Evolutionary conservation across 352 stramenopile species (phyloP).

Genomic region (Phytophthora sp.): DNA sequence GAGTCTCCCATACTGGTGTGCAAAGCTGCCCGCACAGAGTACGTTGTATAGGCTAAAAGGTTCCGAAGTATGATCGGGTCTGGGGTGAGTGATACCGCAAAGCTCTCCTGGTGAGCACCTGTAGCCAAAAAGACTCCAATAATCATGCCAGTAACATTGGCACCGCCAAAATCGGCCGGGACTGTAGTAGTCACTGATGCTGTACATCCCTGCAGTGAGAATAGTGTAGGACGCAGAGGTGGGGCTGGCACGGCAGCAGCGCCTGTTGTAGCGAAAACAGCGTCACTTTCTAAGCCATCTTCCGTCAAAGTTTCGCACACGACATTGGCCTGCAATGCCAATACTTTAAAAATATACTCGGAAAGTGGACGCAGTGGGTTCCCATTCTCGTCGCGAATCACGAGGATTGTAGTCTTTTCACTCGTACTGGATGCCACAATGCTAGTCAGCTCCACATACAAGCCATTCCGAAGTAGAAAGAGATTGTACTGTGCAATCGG

Average conservation of each 20-base stretch:
- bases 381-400: constrained; percentile 29
- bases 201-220: constrained; percentile 26
- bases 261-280: constrained; percentile 31
- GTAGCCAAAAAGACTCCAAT: constrained; percentile 20
- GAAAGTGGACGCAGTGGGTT: constrained; percentile 28
- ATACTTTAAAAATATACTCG: constrained; percentile 48
- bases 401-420: constrained; percentile 12
- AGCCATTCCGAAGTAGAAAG: constrained; percentile 23
- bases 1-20: constrained; percentile 24
- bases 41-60: constrained; percentile 37
- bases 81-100: constrained; percentile 6
- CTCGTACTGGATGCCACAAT: constrained; percentile 23
- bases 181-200: constrained; percentile 22
- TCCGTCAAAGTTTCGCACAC: constrained; percentile 45
- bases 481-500: constrained; percentile 42
- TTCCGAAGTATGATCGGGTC: constrained; percentile 21
- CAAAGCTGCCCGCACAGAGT: constrained; percentile 31
- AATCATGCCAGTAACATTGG: constrained; percentile 12
- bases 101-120: constrained; percentile 2
- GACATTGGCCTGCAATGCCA: constrained; percentile 48
- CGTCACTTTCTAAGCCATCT: constrained; percentile 39
- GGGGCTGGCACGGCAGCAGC: constrained; percentile 34
- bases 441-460: constrained; percentile 38
- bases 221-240: constrained; percentile 26
- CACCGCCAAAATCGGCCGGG: constrained; percentile 46